These are phyloP conservation scores for Austropuccinia psidii DNA, from an alignment of 1,284 basidiomycete species.

Conservation along the genomic window DNA sequence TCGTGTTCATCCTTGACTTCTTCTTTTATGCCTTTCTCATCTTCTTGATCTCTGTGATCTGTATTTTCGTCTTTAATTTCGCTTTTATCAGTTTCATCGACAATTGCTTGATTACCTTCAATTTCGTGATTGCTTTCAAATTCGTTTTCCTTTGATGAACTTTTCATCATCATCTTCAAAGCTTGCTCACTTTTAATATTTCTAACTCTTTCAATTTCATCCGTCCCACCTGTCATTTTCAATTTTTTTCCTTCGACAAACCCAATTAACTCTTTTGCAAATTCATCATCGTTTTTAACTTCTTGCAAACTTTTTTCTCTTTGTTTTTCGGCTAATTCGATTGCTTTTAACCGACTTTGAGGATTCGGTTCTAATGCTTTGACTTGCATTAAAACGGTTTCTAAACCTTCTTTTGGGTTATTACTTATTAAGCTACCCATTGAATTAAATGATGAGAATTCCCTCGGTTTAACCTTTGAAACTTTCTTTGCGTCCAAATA, in stretches of 20 bases:
- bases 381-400: slow-evolving; percentile 76
- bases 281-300: slow-evolving; percentile 53
- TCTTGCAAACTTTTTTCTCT: slow-evolving; percentile 65
- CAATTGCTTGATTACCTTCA: too few species aligned
- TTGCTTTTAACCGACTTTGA: slow-evolving; percentile 68
- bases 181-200: slow-evolving; percentile 73
- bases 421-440: slow-evolving; percentile 39
- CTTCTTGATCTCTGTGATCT: too few species aligned
- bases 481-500: slow-evolving; percentile 35
- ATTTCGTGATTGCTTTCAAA: too few species aligned
- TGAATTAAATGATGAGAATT: slow-evolving; percentile 47
- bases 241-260: slow-evolving; percentile 77
- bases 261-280: slow-evolving; percentile 68
- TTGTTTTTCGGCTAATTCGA: slow-evolving; percentile 71
- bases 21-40: too few species aligned
- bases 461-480: slow-evolving; percentile 41
- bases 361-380: slow-evolving; percentile 71
- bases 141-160: too few species aligned
- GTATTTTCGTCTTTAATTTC: too few species aligned
- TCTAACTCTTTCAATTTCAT: slow-evolving; percentile 76
- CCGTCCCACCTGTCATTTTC: slow-evolving; percentile 87
- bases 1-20: too few species aligned
- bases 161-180: slow-evolving; percentile 68
- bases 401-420: slow-evolving; percentile 50
- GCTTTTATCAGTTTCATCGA: too few species aligned